Percentiles rank a stretch among this genome's conserved stretches.
Conservation (phyloP, 2,329 filamentous ascomycete species). For the Nemania serpens region DNA sequence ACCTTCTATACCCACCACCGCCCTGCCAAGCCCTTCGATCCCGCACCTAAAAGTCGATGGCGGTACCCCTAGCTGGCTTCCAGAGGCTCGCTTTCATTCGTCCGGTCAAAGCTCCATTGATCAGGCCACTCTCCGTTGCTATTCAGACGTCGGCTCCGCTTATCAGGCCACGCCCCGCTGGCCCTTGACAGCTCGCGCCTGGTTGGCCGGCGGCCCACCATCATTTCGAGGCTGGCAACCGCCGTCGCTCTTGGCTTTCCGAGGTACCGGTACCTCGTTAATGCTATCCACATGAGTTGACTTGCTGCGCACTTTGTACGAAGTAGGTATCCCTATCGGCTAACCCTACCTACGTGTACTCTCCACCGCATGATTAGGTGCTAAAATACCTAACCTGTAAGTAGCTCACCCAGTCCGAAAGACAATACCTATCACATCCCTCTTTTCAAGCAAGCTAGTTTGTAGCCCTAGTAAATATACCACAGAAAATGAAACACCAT, state of each 20-base stretch:
- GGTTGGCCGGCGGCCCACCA: slow-evolving; percentile 4
- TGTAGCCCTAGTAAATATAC: too few relatives aligned
- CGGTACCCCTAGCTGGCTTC: slow-evolving; percentile 29
- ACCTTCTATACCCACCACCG: slow-evolving; percentile 2
- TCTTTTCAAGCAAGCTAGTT: too few relatives aligned
- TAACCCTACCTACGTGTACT: too few relatives aligned
- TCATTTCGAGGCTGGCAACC: slow-evolving; percentile 2
- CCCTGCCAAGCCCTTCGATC: slow-evolving; percentile 38
- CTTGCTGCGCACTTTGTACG: background rate
- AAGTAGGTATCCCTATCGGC: background rate
- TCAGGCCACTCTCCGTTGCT: slow-evolving; percentile 25
- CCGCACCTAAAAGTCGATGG: slow-evolving; percentile 40
- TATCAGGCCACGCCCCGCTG: slow-evolving; percentile 25
- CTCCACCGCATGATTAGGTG: too few relatives aligned
- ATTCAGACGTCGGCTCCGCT: slow-evolving; percentile 23
- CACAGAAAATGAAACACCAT: too few relatives aligned
- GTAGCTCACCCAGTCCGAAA: too few relatives aligned
- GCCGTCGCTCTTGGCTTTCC: slow-evolving; percentile 1
- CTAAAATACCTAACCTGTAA: too few relatives aligned
- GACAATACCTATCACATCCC: too few relatives aligned
- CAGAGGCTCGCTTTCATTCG: slow-evolving; percentile 21
- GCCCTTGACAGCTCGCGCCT: slow-evolving; percentile 11
- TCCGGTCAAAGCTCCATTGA: slow-evolving; percentile 18
- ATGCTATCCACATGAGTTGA: background rate
- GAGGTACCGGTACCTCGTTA: slow-evolving; percentile 22